Base-by-base conservation (phyloP, 2,329 filamentous ascomycete genomes). In the Talaromyces sp. region DNA sequence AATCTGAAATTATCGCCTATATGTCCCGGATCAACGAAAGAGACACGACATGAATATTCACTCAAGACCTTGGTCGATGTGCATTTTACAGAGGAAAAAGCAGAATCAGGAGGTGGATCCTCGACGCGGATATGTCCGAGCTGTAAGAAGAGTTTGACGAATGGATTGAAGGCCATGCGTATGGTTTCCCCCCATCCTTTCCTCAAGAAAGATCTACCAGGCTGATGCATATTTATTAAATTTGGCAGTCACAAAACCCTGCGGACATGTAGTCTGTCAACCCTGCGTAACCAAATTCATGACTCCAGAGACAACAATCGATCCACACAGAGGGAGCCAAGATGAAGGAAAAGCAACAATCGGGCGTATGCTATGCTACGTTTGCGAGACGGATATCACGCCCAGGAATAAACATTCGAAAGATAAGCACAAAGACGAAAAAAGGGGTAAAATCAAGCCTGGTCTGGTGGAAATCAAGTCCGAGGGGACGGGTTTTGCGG, bases 401-500 rank as follows among this genome's bases (percentile, higher is more conserved):
- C 62, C 66, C 15, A 77, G 78, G 43, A 63, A 64, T 45, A 66
- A 65, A 21, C 61, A 53, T 3, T 67, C 50, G 22, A 58, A 58
- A 28, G 48, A 46, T 15, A 52, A 64, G 22, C 69, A 66, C 55
- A 65, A 69, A 61, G 69, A 70, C 57, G 73, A 77, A 50, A 73
- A 77, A 51, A 76, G 22, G 61, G 65, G 46, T 41, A 83, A 83
- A 64, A 80, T 88, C 36, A 84, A 80, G 60, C 84, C 86, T 0
- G 92, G 92, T 0, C 69, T 97, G 35, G 86, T 97, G 2, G 84
- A 89, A 67, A 82, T 97, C 51, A 86, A 84, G 64, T 89, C 87
- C 36, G 93, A 97, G 66, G 93, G 93, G 0, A 97, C 93, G 0
- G 93, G 93, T 0, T 97, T 96, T 73, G 92, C 93, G 4, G 89